Base-by-base conservation (phyloP, 2,329 filamentous ascomycete species). In the Leptosphaerulina australis region DNA sequence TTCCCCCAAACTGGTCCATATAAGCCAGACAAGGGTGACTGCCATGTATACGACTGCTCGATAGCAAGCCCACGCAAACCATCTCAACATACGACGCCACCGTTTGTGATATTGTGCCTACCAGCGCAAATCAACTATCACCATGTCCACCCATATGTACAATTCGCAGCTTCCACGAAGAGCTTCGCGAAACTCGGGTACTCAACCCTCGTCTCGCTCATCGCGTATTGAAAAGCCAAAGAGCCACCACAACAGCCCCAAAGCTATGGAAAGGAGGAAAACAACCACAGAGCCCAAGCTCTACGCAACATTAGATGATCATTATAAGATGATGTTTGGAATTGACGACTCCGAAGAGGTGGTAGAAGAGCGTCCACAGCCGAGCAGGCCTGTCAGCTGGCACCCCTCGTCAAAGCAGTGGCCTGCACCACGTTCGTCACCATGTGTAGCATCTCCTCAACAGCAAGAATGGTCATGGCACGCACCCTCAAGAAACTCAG, bases 311-410 rank as follows among this genome's bases (percentile, higher is more conserved):
- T 55, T 74, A 6, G 72, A 74, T 38, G 72, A 74, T 52, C 72
- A 74, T 44, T 74, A 67, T 62, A 70, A 70, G 48, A 71, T 73
- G 68, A 74, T 74, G 70, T 73, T 73, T 55, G 72, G 72, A 6
- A 58, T 70, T 21, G 50, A 58, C 11, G 59, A 58, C 34, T 53
- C 64, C 24, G 67, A 71, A 24, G 62, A 67, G 38, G 54, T 41
- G 6, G 22, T 50, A 12, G 65, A 69, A 18, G 59, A 67, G 21
- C 62, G 53, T 30, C 62, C 55, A 30, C 61, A 69, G 39, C 54
- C 61, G 25, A 60, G 58, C 39, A 62, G 88, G 31, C 88, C 88
- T 5, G 77, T 89, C 35, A 91, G 88, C 77, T 91, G 88, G 88
- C 88, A 91, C 68, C 86, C 88, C 2, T 81, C 82, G 17, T 82